Evolutionary conservation across 176 grass and related monocot genomes (phyloP), one percentile per base, ranked within the genome.

Genomic region (Musa troglodytarum): DNA sequence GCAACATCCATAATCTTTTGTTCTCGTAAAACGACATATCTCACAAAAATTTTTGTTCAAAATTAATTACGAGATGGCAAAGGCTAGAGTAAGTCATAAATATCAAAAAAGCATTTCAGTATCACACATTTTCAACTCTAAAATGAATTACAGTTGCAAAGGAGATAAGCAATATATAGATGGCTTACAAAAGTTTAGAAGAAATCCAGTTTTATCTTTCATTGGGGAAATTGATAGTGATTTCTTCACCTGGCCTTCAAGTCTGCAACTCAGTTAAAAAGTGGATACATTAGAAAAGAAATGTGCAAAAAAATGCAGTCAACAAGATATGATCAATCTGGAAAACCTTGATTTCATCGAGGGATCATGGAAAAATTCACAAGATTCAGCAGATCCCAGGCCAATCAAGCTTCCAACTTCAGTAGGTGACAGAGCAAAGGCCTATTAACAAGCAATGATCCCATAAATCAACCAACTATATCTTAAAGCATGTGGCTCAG

Each of bases 331-430:
- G 71, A 19, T 17, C 73, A 69, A 72, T 25, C 54, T 57, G 2
- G 71, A 77, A 82, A 82, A 98, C 95, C 90, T 91, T 84, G 95
- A 98, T 81, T 98, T 98, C 95, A 98, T 93, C 63, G 95, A 93
- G 58, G 95, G 95, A 73, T 98, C 95, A 74, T 98, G 95, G 43
- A 93, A 84, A 76, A 98, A 98, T 79, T 98, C 95, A 83, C 95
- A 98, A 72, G 90, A 87, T 80, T 98, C 95, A 82, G 88, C 80
- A 85, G 90, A 78, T 22, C 90, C 90, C 68, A 98, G 82, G 75
- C 86, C 87, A 79, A 98, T 87, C 68, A 98, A 83, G 77, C 81
- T 90, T 81, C 90, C 95, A 65, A 89, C 82, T 89, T 98, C 95
- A 78, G 95, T 98, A 78, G 95, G 90, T 80, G 84, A 91, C 52